Evolutionary conservation across 2,329 filamentous ascomycete genomes (phyloP), one percentile per base, ranked within the genome.

Genomic region (Talaromyces sp.): DNA sequence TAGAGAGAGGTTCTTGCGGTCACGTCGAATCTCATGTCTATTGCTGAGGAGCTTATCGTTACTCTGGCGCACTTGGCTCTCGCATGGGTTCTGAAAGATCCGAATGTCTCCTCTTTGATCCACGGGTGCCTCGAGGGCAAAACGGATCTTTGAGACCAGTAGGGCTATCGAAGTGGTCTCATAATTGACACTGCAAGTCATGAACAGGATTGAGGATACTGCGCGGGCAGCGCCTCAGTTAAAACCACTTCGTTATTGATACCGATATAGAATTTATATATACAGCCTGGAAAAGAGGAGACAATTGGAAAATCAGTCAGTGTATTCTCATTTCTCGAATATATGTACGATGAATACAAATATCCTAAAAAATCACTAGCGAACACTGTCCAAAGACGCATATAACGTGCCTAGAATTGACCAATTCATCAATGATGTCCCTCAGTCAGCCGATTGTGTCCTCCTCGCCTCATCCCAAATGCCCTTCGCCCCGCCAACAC

Each of bases 21-120:
- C 76, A 86, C 68, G 16, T 62, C 65, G 77, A 84, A 79, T 80
- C 84, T 58, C 33, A 72, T 82, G 39, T 60, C 63, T 0, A 57
- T 92, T 65, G 88, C 89, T 1, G 82, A 89, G 56, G 83, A 80
- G 69, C 78, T 92, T 28, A 86, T 82, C n/a, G 80, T 86, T 63
- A 85, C 84, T 56, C 80, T 84, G 52, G 79, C 81, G 3, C 82
- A 84, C 63, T 77, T 87, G 5, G 79, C 83, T 16, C 76, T 87
- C 33, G 85, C 85, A 0, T 87, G 85, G 84, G 77, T 76, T 54
- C 76, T 84, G 44, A 85, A 83, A 75, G 87, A 87, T 71, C 76
- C 79, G 37, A 82, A 86, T 63, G 84, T 87, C 40, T 71, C 71
- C 6, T 75, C 75, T 1, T 70, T 76, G 16, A 77, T 77, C n/a